These are phyloP conservation scores for Mucor sp. DNA, from an alignment of 371 early-diverging fungal species.

Conservation along the genomic window DNA sequence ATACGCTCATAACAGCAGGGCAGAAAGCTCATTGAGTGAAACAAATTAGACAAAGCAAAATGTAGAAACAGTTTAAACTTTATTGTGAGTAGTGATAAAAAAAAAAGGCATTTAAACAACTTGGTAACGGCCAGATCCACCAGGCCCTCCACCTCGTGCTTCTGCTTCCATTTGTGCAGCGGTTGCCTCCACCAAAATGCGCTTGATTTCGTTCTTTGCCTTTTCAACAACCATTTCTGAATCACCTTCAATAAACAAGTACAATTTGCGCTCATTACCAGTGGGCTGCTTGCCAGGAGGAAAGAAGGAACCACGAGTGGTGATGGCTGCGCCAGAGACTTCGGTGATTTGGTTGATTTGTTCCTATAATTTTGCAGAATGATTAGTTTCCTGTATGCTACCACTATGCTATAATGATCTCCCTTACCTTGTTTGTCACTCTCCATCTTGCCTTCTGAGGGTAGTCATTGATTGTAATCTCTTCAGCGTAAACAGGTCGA, in stretches of 20 bases:
- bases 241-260: conserved; percentile 94
- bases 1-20: no score
- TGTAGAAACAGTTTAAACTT: no score
- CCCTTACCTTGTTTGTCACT: conserved; percentile 88
- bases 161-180: conserved; percentile 74
- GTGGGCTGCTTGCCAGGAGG: conserved; percentile 81
- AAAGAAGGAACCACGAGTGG: conserved; percentile 90
- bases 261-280: conserved; percentile 85
- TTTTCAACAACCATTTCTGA: conserved; percentile 86
- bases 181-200: conserved; percentile 87
- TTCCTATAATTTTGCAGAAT: conserved; percentile 50
- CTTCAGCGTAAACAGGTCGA: conserved; percentile 65
- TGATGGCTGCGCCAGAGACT: conserved; percentile 91
- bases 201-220: conserved; percentile 92
- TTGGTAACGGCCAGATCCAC: conserved; percentile 50
- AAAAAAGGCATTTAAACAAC: conserved; percentile 33
- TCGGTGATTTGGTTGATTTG: conserved; percentile 91
- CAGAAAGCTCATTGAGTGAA: no score
- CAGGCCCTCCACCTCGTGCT: conserved; percentile 51
- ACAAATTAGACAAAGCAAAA: no score
- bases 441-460: conserved; percentile 96
- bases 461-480: conserved; percentile 97
- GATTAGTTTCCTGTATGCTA: no score
- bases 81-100: no score
- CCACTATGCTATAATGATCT: no score